A percentile compares a stretch with the other conserved stretches of the same genome.
These are phyloP conservation scores for Fomes fomentarius DNA, from an alignment of 1,284 basidiomycete genomes.

Conservation along the genomic window DNA sequence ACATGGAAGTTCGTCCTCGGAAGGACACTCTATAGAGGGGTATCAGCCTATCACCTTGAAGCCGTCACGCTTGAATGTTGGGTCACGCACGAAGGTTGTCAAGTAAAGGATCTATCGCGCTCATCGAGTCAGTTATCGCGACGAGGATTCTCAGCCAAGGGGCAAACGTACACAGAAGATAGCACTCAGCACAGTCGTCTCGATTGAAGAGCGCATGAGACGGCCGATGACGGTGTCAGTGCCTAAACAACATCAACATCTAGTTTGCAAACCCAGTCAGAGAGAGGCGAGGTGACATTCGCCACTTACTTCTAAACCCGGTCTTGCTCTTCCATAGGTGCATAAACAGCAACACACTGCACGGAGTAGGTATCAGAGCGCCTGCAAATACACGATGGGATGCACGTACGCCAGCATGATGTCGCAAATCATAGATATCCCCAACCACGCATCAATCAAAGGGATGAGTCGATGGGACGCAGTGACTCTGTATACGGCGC, in stretches of 20 bases:
- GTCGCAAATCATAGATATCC: slow-evolving; percentile 7
- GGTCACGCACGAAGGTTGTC: slow-evolving; percentile 4
- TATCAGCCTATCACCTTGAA: not conserved
- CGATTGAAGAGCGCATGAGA: slow-evolving; percentile 19
- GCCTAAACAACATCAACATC: not conserved
- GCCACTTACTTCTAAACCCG: slow-evolving; percentile 12
- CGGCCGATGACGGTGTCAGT: slow-evolving; percentile 19
- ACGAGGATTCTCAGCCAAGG: not conserved
- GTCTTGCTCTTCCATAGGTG: slow-evolving; percentile 15
- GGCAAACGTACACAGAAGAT: slow-evolving; percentile 11
- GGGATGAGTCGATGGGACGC: slow-evolving; percentile 1
- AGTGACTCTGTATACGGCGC: not conserved
- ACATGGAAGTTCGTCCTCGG: slow-evolving; percentile 9
- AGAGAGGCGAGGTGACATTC: no score
- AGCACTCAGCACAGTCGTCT: slow-evolving; percentile 15
- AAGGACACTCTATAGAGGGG: not conserved
- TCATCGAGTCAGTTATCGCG: not conserved
- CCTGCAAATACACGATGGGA: no score
- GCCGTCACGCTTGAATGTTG: not conserved
- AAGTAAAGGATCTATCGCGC: slow-evolving; percentile 13
- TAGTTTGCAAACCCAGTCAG: no score
- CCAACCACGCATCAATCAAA: slow-evolving; percentile 11
- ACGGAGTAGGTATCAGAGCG: no score
- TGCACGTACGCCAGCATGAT: slow-evolving; percentile 12
- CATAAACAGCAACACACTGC: slow-evolving; percentile 11